Percentiles rank a stretch among this genome's conserved stretches.
phyloP scores from a whole-genome alignment of 441 rosid genomes.

The Erodium chrysanthum region DNA sequence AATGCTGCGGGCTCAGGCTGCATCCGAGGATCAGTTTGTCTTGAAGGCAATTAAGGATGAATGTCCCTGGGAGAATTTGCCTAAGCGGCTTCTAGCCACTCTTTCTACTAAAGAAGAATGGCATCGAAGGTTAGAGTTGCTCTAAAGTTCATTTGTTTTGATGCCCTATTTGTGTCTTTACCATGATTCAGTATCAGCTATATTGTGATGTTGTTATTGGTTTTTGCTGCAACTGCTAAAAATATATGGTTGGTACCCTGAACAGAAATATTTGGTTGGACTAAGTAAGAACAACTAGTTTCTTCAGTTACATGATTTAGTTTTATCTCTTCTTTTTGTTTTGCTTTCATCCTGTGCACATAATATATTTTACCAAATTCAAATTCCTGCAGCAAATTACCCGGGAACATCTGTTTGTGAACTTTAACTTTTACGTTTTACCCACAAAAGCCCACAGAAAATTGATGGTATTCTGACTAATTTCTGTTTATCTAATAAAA shows the following conservation, averaged over 20 bases:
- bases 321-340: too few relatives aligned
- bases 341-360: too few relatives aligned
- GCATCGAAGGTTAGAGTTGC: constrained; percentile 58
- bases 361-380: too few relatives aligned
- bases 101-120: constrained; percentile 79
- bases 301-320: too few relatives aligned
- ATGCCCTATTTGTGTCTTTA: neutral
- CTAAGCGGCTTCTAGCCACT: constrained; percentile 80
- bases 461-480: too few relatives aligned
- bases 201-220: neutral
- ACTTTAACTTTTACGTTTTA: too few relatives aligned
- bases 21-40: constrained; percentile 76
- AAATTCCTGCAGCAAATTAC: too few relatives aligned
- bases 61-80: constrained; percentile 78
- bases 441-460: too few relatives aligned
- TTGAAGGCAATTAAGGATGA: constrained; percentile 79
- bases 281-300: neutral
- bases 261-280: neutral
- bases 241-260: too few relatives aligned
- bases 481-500: too few relatives aligned
- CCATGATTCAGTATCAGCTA: constrained; percentile 3
- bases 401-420: too few relatives aligned
- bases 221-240: neutral
- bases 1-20: constrained; percentile 64
- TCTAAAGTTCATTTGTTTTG: constrained; percentile 1